Conservation (phyloP, 1,139 yeast species). For the Taphrina betulina region DNA sequence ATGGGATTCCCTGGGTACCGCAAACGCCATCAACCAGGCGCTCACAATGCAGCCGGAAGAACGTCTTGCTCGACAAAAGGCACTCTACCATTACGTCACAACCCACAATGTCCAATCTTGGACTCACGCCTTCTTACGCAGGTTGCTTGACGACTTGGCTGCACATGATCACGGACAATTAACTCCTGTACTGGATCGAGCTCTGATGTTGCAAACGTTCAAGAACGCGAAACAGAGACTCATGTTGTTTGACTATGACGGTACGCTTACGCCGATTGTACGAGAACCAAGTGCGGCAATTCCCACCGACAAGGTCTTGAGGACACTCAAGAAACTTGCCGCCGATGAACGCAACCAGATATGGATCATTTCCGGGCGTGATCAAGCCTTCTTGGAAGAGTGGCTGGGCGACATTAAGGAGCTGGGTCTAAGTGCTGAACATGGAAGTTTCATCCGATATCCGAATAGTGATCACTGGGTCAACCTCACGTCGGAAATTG, state of each 20-base stretch:
- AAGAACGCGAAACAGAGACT: constrained; percentile 63
- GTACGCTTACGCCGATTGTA: constrained; percentile 93
- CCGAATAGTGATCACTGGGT: constrained; percentile 67
- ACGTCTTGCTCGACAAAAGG: constrained; percentile 47
- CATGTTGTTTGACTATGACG: constrained; percentile 93
- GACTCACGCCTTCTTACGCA: constrained; percentile 64
- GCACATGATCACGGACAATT: constrained; percentile 52
- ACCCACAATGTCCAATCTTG: constrained; percentile 76
- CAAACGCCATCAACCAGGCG: constrained; percentile 74
- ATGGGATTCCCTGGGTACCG: constrained; percentile 93
- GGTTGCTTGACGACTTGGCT: constrained; percentile 55
- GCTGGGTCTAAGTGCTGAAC: constrained; percentile 91
- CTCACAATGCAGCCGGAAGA: constrained; percentile 51
- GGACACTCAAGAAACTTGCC: constrained; percentile 59
- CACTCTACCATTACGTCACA: constrained; percentile 63
- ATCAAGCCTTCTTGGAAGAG: constrained; percentile 79
- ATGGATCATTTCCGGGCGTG: constrained; percentile 97
- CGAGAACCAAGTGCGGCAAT: constrained; percentile 98
- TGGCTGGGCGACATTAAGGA: constrained; percentile 70
- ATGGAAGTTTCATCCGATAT: constrained; percentile 89
- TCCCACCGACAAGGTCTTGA: constrained; percentile 72
- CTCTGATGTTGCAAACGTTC: constrained; percentile 58
- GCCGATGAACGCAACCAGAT: constrained; percentile 80
- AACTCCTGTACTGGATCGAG: constrained; percentile 84
- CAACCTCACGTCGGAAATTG: constrained; percentile 75